Evolutionary conservation across 805 yeast species (phyloP), one percentile per base, ranked within the genome.

Genomic region (Candida germanica): DNA sequence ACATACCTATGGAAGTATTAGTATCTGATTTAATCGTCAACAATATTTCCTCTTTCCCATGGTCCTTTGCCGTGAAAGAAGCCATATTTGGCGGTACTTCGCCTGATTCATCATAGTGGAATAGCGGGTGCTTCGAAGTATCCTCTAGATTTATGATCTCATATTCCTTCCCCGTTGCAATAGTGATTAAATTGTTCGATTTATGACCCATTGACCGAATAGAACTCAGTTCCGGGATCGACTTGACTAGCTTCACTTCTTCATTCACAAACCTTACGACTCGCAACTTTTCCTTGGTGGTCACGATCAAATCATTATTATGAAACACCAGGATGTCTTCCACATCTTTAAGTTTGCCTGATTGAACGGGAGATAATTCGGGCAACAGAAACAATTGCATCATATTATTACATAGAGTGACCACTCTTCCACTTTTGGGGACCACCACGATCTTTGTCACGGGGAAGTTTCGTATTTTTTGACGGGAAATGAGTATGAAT

Each of bases 1-100:
- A 64, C 72, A 66, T 65, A 6, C 66, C 66, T 44, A 66, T 58
- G 1, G 71, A 56, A 1, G 62, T 56, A 5, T 42, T 25, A 5
- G 49, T 46, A 26, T 61, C 71, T 1, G 70, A 52, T 35, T 54
- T 48, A 13, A 66, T 56, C 1, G 66, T 51, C 22, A 66, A 54
- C 32, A 67, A 14, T 28, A 60, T 57, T 34, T 64, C 68, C 23
- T 43, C 44, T 10, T 39, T 39, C 9, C 41, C 36, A 9, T 39
- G 42, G 33, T 54, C 59, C 12, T 37, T 29, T 2, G 50, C 47
- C 10, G 26, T 24, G 33, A 48, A 60, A 6, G 58, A 49, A 5
- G 54, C 40, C 3, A 60, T 53, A 24, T 39, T 42, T 7, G 68
- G 67, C 4, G 23, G 35, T 2, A 53, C 42, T 3, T 31, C 11